Evolutionary conservation across 2,329 filamentous ascomycete genomes (phyloP).

Genomic region (Xylariaceae sp.): DNA sequence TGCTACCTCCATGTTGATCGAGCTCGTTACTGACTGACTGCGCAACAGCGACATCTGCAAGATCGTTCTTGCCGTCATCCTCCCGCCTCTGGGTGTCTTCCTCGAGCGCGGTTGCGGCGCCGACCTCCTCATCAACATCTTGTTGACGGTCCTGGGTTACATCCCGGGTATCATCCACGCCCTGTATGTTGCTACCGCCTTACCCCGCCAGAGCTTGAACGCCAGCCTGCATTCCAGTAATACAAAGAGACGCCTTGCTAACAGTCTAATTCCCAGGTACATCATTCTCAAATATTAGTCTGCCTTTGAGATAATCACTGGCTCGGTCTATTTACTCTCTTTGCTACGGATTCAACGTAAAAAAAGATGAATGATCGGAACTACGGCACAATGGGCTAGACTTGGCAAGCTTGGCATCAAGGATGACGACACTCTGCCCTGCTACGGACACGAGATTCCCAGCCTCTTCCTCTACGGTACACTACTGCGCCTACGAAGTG

Average conservation of each 20-base stretch:
- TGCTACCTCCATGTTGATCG: not conserved
- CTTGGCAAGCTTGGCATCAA: too few species aligned
- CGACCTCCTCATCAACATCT: constrained; percentile 76
- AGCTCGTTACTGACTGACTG: too few species aligned
- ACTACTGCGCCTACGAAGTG: too few species aligned
- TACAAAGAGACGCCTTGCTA: constrained; percentile 1
- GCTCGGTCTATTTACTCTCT: constrained; percentile 5
- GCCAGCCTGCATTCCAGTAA: not conserved
- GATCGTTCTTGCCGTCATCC: constrained; percentile 72
- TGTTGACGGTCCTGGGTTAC: constrained; percentile 67
- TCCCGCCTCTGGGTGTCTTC: constrained; percentile 77
- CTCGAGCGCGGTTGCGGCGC: constrained; percentile 74
- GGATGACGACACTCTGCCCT: too few species aligned
- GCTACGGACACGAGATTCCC: too few species aligned
- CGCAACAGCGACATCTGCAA: constrained; percentile 53
- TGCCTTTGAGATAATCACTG: not conserved
- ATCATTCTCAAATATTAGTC: constrained; percentile 72
- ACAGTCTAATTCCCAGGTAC: constrained; percentile 45
- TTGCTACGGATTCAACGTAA: not conserved
- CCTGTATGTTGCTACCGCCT: constrained; percentile 50
- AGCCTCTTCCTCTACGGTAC: too few species aligned
- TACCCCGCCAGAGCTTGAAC: not conserved
- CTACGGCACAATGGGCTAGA: too few species aligned
- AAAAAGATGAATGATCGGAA: too few species aligned
- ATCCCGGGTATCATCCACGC: constrained; percentile 75